phyloP scores from a whole-genome alignment of 108 stramenopile species.

The Asterionellopsis glacialis region DNA sequence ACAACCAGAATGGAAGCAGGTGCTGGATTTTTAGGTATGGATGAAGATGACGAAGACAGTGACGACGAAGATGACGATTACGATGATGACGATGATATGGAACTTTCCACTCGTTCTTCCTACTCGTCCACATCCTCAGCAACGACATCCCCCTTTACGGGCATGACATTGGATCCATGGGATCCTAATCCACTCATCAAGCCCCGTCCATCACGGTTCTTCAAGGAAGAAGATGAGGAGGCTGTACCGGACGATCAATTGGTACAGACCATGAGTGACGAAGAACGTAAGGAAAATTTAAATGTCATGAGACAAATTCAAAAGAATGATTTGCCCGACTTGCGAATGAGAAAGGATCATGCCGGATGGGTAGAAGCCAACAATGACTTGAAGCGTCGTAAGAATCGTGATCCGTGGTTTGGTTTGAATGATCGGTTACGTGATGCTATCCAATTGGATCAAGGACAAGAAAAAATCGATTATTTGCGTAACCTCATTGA shows the following conservation, averaged over 20 bases:
- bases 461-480: constrained; percentile 46
- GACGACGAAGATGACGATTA: constrained; percentile 38
- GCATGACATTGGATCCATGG: constrained; percentile 54
- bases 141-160: constrained; percentile 47
- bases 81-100: constrained; percentile 33
- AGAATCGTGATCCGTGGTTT: constrained; percentile 73
- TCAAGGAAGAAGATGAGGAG: constrained; percentile 22
- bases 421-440: constrained; percentile 71
- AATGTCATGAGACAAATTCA: constrained; percentile 58
- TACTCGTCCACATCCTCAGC: constrained; percentile 3
- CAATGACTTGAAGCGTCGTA: constrained; percentile 48
- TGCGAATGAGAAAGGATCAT: constrained; percentile 45
- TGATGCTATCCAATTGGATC: constrained; percentile 68
- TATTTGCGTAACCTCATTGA: constrained; percentile 41
- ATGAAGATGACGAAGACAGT: constrained; percentile 35
- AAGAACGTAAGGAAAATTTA: constrained; percentile 74
- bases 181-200: constrained; percentile 80
- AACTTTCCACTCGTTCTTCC: not conserved
- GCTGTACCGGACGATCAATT: constrained; percentile 36
- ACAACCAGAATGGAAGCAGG: constrained; percentile 1
- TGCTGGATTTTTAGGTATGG: constrained; percentile 30
- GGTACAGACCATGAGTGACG: constrained; percentile 54
- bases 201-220: constrained; percentile 72
- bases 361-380: constrained; percentile 66
- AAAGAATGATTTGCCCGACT: constrained; percentile 49